Percentiles rank a stretch among this genome's conserved stretches.
phyloP scores from a whole-genome alignment of 805 yeast species.

The Maudiozyma bulderi region DNA sequence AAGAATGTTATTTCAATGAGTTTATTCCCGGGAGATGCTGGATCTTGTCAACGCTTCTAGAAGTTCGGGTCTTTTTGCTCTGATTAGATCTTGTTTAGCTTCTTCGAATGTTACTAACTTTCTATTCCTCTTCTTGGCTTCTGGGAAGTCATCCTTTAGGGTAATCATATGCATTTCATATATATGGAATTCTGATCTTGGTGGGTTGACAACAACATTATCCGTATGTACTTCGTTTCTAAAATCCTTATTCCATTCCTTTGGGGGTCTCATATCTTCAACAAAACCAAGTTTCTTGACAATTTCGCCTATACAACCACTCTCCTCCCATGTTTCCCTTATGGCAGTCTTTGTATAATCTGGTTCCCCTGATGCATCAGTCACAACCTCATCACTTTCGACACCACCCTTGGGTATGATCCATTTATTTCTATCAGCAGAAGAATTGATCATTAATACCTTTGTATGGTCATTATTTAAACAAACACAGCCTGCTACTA shows the following conservation, averaged over 20 bases:
- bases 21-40: conserved; percentile 11
- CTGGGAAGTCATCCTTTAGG: conserved; percentile 68
- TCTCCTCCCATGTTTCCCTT: conserved; percentile 97
- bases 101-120: conserved; percentile 67
- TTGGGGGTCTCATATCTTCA: conserved; percentile 48
- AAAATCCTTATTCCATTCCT: conserved; percentile 32
- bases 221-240: conserved; percentile 10
- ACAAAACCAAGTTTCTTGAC: conserved; percentile 50
- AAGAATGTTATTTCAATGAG: too few relatives aligned
- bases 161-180: conserved; percentile 61
- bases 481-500: conserved; percentile 90
- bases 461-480: conserved; percentile 45
- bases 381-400: conserved; percentile 46
- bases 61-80: conserved; percentile 58
- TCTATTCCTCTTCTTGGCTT: conserved; percentile 48
- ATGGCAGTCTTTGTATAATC: conserved; percentile 45
- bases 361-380: conserved; percentile 32
- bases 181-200: conserved; percentile 81
- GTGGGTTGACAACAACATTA: conserved; percentile 36
- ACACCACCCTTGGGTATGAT: conserved; percentile 94
- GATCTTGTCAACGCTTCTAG: conserved; percentile 53
- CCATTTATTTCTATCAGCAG: conserved; percentile 63
- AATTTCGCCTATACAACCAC: conserved; percentile 72
- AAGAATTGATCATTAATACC: conserved; percentile 72
- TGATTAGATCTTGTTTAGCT: conserved; percentile 50